Evolutionary conservation across 192 early-diverging fungal genomes (phyloP).

Genomic region (Umbelopsis vinacea): DNA sequence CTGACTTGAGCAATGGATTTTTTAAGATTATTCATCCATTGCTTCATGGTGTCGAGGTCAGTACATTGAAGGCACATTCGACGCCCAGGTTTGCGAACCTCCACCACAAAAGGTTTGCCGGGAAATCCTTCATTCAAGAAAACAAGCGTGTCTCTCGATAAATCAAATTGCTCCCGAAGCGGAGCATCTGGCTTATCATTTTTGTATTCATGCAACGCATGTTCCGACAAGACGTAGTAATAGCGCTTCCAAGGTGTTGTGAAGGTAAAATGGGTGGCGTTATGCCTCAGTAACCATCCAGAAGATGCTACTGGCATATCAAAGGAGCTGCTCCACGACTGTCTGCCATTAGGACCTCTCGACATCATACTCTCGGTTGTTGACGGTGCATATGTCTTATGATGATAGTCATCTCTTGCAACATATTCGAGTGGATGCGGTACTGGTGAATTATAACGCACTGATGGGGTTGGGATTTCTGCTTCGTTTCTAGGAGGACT

Average conservation of each 20-base stretch:
- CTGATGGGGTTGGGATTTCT: background rate
- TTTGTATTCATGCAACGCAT: constrained; percentile 7
- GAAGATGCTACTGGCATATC: background rate
- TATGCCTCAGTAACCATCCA: background rate
- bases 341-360: background rate
- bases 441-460: background rate
- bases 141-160: background rate
- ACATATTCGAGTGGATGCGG: background rate
- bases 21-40: constrained; percentile 10
- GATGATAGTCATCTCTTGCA: background rate
- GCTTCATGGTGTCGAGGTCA: background rate
- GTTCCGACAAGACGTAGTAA: background rate
- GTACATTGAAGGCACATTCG: constrained; percentile 16
- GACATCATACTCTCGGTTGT: background rate
- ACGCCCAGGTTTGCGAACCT: constrained; percentile 8
- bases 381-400: background rate
- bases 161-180: background rate
- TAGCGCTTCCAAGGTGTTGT: constrained; percentile 15
- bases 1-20: constrained; percentile 12
- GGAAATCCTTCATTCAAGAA: constrained; percentile 15
- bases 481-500: background rate
- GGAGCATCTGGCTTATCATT: constrained; percentile 6
- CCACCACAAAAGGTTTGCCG: background rate
- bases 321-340: background rate
- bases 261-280: constrained; percentile 12